Conservation (phyloP, 176 grass and related monocot genomes). For the Puccinellia tenuiflora region DNA sequence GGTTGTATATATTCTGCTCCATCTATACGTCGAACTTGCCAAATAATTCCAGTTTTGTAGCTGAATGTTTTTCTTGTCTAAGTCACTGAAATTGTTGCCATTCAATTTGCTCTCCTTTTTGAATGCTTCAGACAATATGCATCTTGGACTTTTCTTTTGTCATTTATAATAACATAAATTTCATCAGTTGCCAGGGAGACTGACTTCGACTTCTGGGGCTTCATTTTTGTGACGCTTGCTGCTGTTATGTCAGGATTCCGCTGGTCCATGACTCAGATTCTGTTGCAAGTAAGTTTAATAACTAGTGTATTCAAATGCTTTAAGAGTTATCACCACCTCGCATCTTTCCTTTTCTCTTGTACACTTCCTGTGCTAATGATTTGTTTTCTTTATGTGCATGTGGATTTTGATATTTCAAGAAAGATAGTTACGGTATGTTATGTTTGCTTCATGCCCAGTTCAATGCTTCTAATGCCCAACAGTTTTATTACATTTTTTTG, state of each 20-base stretch:
- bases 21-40: background rate
- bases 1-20: constrained; percentile 9
- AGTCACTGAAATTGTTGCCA: background rate
- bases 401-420: constrained; percentile 53
- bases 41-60: background rate
- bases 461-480: background rate
- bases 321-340: background rate
- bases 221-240: constrained; percentile 94
- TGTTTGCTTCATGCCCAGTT: background rate
- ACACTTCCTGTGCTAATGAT: constrained; percentile 11
- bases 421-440: constrained; percentile 54
- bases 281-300: constrained; percentile 67
- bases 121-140: background rate
- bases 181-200: constrained; percentile 87
- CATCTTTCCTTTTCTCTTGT: constrained; percentile 20
- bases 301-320: background rate
- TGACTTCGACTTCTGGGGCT: constrained; percentile 94
- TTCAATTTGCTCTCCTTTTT: background rate
- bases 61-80: background rate
- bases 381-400: constrained; percentile 40
- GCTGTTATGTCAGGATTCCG: constrained; percentile 99
- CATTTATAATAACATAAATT: constrained; percentile 9
- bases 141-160: constrained; percentile 18
- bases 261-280: constrained; percentile 99
- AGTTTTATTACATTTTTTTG: constrained; percentile 11